Conservation (phyloP, 257 asterid species). For the Henckelia pumila region DNA sequence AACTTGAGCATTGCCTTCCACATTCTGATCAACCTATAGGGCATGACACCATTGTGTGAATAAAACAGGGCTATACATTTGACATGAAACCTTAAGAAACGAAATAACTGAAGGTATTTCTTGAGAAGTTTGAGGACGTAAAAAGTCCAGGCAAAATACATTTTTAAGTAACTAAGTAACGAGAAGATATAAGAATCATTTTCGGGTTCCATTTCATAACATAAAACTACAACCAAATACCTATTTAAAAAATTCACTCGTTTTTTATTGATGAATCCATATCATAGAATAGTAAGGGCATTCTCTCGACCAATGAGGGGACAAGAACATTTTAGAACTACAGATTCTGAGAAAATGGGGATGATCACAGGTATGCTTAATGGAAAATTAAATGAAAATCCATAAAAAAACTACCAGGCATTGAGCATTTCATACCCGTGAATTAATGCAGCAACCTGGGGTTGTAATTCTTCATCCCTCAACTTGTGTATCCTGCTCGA, state of each 20-base stretch:
- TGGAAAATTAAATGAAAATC: too few species aligned
- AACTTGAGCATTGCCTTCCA: constrained; percentile 94
- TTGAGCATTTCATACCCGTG: constrained; percentile 58
- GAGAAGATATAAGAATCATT: too few species aligned
- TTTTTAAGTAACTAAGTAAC: background rate
- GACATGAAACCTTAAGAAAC: background rate
- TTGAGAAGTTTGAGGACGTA: background rate
- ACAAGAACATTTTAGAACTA: too few species aligned
- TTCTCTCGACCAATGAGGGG: too few species aligned
- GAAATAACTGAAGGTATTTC: background rate
- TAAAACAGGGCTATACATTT: background rate
- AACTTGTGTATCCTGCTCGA: constrained; percentile 73
- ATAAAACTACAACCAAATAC: too few species aligned
- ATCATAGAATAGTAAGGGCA: too few species aligned
- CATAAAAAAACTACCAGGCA: background rate
- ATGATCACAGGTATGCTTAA: too few species aligned
- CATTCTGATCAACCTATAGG: constrained; percentile 78
- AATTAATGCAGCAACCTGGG: constrained; percentile 78
- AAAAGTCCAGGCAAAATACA: background rate
- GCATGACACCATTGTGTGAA: background rate
- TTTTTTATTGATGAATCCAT: too few species aligned
- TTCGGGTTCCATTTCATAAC: too few species aligned
- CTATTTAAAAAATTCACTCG: too few species aligned
- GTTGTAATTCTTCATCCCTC: constrained; percentile 92
- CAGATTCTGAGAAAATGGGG: too few species aligned